Evolutionary conservation across 306 rosid species (phyloP).

Genomic region (Cucurbita argyrosperma): DNA sequence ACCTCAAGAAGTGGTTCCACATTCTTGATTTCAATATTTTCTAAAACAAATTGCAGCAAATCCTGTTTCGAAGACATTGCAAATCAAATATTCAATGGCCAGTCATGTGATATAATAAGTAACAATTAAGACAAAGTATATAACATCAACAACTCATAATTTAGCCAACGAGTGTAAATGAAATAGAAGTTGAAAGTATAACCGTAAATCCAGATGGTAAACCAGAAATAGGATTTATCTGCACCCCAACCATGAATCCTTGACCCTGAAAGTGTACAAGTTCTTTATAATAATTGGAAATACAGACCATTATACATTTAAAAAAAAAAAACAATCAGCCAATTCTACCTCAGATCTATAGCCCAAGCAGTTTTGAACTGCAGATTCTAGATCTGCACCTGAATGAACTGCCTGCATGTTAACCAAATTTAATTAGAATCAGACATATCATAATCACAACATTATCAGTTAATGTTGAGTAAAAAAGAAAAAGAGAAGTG

Average conservation of each 20-base stretch:
- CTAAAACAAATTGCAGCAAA: constrained; percentile 52
- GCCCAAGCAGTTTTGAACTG: constrained; percentile 75
- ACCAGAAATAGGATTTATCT: constrained; percentile 80
- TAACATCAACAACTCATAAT: neutral
- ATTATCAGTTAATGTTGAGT: neutral
- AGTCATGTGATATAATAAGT: constrained; percentile 9
- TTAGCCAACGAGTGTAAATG: neutral
- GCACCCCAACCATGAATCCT: constrained; percentile 99
- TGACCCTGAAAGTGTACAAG: constrained; percentile 58
- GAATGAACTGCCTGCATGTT: constrained; percentile 87
- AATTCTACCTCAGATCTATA: constrained; percentile 67
- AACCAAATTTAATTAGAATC: neutral
- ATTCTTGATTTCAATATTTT: constrained; percentile 59
- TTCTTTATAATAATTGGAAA: constrained; percentile 11
- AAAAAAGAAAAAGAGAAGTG: neutral
- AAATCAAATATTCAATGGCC: neutral
- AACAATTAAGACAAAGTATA: constrained; percentile 4
- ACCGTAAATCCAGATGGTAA: constrained; percentile 81
- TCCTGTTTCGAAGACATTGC: constrained; percentile 29
- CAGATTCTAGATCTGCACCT: constrained; percentile 94
- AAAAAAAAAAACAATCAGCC: neutral
- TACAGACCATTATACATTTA: neutral
- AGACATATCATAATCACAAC: neutral
- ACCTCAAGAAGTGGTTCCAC: constrained; percentile 85
- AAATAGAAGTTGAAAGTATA: constrained; percentile 18